Conservation (phyloP, 768 basidiomycete species). For the Tricholoma saponaceum region DNA sequence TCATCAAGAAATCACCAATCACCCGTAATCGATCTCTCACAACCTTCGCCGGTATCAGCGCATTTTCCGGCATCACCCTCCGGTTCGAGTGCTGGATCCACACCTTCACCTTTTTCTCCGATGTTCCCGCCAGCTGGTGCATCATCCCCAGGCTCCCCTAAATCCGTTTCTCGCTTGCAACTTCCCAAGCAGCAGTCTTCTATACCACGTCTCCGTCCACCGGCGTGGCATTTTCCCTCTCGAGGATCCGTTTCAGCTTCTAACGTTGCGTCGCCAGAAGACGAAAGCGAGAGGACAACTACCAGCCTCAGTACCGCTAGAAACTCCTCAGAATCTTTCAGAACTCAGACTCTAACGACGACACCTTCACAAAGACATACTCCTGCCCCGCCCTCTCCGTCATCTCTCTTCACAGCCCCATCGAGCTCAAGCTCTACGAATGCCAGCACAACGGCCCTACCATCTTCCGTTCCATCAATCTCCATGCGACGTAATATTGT, state of each 20-base stretch:
- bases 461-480: conserved; percentile 8
- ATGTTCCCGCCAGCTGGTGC: background rate
- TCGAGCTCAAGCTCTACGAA: conserved; percentile 5
- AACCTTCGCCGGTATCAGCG: background rate
- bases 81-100: background rate
- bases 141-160: background rate
- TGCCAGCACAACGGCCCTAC: conserved; percentile 3
- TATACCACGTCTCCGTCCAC: conserved; percentile 19
- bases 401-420: background rate
- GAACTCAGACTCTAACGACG: background rate
- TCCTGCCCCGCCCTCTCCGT: conserved; percentile 6
- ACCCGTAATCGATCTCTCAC: background rate
- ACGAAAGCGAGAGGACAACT: conserved; percentile 1
- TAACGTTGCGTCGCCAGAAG: conserved; percentile 1
- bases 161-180: background rate
- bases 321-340: background rate
- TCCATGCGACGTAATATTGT: conserved; percentile 3
- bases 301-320: background rate
- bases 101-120: conserved; percentile 9
- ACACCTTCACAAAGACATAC: no score
- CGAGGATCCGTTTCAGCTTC: background rate
- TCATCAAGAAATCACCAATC: background rate
- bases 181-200: conserved; percentile 13
- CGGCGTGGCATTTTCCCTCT: conserved; percentile 7
- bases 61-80: background rate